phyloP scores from a whole-genome alignment of 2,329 filamentous ascomycete genomes.

The Epichloe bromicola region DNA sequence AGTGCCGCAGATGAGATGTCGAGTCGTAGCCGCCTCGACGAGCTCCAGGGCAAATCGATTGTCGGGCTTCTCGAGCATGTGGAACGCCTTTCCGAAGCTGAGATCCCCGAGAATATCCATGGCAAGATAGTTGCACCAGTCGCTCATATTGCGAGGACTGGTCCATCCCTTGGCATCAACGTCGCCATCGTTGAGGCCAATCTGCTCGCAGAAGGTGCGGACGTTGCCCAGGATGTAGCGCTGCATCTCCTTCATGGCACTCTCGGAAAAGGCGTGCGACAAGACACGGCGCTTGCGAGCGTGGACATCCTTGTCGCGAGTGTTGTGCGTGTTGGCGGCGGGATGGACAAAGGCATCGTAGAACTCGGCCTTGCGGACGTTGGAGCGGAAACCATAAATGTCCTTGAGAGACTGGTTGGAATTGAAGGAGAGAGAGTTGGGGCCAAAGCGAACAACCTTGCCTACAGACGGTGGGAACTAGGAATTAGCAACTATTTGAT shows the following conservation, averaged over 20 bases:
- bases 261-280: conserved; percentile 58
- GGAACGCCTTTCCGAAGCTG: conserved; percentile 49
- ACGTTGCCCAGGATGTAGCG: conserved; percentile 53
- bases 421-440: conserved; percentile 69
- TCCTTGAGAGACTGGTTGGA: conserved; percentile 52
- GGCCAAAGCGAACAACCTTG: conserved; percentile 62
- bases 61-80: conserved; percentile 44
- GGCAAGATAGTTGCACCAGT: conserved; percentile 49
- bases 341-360: conserved; percentile 63
- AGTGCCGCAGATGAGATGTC: conserved; percentile 58
- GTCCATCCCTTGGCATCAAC: conserved; percentile 43
- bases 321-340: conserved; percentile 60
- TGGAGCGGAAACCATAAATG: conserved; percentile 51
- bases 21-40: conserved; percentile 53
- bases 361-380: conserved; percentile 56
- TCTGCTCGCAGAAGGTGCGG: conserved; percentile 49
- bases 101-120: conserved; percentile 51
- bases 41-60: conserved; percentile 55
- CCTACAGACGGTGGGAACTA: conserved; percentile 23
- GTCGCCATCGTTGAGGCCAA: conserved; percentile 31
- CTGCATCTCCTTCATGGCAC: conserved; percentile 55
- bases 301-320: conserved; percentile 54
- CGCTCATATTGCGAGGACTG: conserved; percentile 45
- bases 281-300: conserved; percentile 59
- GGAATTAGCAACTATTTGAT: not conserved